Evolutionary conservation across 2,329 filamentous ascomycete genomes (phyloP).

Genomic region (Talaromyces albobiverticillius): DNA sequence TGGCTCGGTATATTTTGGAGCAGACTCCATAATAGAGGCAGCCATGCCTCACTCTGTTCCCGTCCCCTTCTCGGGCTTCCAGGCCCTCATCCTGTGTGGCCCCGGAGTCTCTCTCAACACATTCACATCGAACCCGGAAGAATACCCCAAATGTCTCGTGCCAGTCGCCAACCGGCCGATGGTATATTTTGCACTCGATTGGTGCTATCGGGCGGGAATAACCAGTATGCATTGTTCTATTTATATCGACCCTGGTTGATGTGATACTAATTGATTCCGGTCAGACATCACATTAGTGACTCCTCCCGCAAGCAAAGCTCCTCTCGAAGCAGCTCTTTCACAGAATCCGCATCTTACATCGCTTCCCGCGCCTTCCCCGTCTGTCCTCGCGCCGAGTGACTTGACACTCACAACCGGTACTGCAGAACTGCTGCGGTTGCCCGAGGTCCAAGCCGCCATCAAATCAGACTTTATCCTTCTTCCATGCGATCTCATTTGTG

Average conservation of each 20-base stretch:
- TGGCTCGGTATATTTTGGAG: not conserved
- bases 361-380: constrained; percentile 49
- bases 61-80: constrained; percentile 58
- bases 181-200: constrained; percentile 50
- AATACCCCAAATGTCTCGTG: constrained; percentile 49
- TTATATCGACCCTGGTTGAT: not conserved
- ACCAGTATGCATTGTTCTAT: constrained; percentile 30
- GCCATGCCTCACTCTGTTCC: constrained; percentile 31
- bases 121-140: constrained; percentile 49
- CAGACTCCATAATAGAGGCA: constrained; percentile 1
- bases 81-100: constrained; percentile 48
- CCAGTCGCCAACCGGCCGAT: constrained; percentile 50
- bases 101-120: constrained; percentile 50
- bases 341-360: constrained; percentile 52
- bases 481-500: constrained; percentile 90
- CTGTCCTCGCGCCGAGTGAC: constrained; percentile 72
- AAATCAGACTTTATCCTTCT: constrained; percentile 85
- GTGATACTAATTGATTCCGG: not conserved
- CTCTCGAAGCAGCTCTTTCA: constrained; percentile 46
- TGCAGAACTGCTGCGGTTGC: constrained; percentile 79
- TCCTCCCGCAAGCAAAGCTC: constrained; percentile 41
- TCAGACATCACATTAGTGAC: constrained; percentile 49
- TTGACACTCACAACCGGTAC: constrained; percentile 84
- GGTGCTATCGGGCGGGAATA: constrained; percentile 49
- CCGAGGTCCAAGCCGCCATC: constrained; percentile 75